phyloP scores from a whole-genome alignment of 2,329 filamentous ascomycete species.

The Graphiopsis chlorocephala region DNA sequence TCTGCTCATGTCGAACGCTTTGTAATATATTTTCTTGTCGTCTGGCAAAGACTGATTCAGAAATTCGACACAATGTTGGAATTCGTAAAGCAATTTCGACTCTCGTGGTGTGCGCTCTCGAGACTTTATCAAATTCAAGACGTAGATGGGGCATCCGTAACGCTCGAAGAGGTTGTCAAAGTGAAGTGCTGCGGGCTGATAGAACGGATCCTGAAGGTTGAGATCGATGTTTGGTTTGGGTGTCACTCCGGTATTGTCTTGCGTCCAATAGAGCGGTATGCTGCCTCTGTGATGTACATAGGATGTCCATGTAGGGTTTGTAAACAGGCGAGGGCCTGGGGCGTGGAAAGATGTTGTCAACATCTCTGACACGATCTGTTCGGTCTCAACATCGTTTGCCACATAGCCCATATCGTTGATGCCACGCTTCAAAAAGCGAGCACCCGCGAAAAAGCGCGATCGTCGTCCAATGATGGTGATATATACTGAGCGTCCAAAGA shows the following conservation, averaged over 20 bases:
- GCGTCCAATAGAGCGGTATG: conserved; percentile 95
- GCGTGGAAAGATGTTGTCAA: conserved; percentile 94
- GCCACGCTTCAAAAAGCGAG: conserved; percentile 88
- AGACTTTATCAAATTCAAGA: conserved; percentile 82
- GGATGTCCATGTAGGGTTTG: conserved; percentile 88
- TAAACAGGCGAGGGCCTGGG: conserved; percentile 78
- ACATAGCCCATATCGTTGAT: conserved; percentile 94
- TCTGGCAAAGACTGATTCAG: conserved; percentile 88
- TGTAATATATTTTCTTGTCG: conserved; percentile 84
- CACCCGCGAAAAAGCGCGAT: conserved; percentile 90
- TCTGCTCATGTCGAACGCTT: conserved; percentile 97
- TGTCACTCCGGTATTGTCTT: conserved; percentile 90
- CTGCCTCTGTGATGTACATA: conserved; percentile 96
- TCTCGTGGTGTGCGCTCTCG: conserved; percentile 86
- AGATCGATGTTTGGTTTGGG: conserved; percentile 96
- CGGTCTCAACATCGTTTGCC: conserved; percentile 97
- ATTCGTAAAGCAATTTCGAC: conserved; percentile 85
- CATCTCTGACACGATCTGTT: conserved; percentile 95
- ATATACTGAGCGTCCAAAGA: conserved; percentile 85
- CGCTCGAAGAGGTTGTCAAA: conserved; percentile 93
- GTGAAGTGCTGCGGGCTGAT: conserved; percentile 85
- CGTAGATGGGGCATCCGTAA: conserved; percentile 89
- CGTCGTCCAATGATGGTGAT: conserved; percentile 91
- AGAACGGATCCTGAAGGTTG: conserved; percentile 94
- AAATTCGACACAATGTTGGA: conserved; percentile 81